phyloP scores from a whole-genome alignment of 495 filamentous ascomycete species.

The Talaromyces adpressus region DNA sequence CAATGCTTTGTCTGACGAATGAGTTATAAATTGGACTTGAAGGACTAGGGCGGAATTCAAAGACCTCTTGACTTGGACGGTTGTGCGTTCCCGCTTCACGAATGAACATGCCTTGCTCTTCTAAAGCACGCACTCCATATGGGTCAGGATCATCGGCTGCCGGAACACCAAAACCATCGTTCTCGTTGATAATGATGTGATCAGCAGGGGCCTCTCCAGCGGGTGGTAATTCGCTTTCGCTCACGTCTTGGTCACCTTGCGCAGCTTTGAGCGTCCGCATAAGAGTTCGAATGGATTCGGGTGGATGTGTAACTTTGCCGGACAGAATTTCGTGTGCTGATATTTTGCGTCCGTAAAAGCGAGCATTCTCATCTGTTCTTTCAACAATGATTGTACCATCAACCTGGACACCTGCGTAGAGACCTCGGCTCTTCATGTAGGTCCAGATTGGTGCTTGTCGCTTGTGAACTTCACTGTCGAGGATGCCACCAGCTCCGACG shows the following conservation, averaged over 20 bases:
- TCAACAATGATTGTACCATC: slow-evolving; percentile 83
- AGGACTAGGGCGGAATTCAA: slow-evolving; percentile 72
- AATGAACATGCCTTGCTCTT: slow-evolving; percentile 78
- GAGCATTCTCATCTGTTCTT: slow-evolving; percentile 81
- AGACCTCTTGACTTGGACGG: slow-evolving; percentile 63
- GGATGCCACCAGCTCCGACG: slow-evolving; percentile 62
- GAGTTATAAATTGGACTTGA: slow-evolving; percentile 67
- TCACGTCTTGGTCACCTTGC: slow-evolving; percentile 69
- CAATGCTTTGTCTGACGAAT: slow-evolving; percentile 62
- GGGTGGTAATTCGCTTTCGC: slow-evolving; percentile 45
- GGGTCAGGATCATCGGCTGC: slow-evolving; percentile 72
- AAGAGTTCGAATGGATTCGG: slow-evolving; percentile 56
- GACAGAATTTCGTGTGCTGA: slow-evolving; percentile 74
- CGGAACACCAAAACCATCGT: slow-evolving; percentile 64
- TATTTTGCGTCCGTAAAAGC: slow-evolving; percentile 70
- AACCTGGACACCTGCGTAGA: slow-evolving; percentile 73
- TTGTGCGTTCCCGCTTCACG: slow-evolving; percentile 69
- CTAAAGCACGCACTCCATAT: slow-evolving; percentile 77
- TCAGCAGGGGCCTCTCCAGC: slow-evolving; percentile 68
- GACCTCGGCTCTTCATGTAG: slow-evolving; percentile 81
- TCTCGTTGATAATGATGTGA: slow-evolving; percentile 46
- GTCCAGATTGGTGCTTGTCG: slow-evolving; percentile 71
- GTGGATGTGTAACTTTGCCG: slow-evolving; percentile 65
- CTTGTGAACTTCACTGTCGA: slow-evolving; percentile 68
- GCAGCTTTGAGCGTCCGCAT: slow-evolving; percentile 79